phyloP scores from a whole-genome alignment of 169 alveolate genomes.

The Eimeria necatrix region DNA sequence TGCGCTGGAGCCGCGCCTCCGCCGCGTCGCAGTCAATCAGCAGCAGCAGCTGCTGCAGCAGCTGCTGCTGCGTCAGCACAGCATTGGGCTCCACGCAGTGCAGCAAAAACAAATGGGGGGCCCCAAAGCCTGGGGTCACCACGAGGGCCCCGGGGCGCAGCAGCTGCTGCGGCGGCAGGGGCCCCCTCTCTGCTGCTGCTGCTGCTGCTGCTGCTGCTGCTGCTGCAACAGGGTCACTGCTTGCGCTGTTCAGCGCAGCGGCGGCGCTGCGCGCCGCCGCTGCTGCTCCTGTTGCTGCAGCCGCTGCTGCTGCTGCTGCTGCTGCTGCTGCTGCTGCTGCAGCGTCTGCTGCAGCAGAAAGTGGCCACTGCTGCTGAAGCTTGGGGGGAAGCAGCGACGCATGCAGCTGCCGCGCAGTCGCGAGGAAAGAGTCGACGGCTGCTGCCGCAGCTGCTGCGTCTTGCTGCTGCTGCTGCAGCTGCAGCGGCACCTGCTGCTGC shows the following conservation, averaged over 20 bases:
- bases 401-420: background rate
- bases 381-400: background rate
- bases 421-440: background rate
- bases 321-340: background rate
- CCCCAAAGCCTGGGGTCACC: constrained; percentile 29
- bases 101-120: constrained; percentile 3
- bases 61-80: constrained; percentile 11
- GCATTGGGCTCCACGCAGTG: constrained; percentile 65
- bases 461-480: background rate
- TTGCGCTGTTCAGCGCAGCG: background rate
- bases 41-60: constrained; percentile 30
- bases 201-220: background rate
- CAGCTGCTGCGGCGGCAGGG: constrained; percentile 18
- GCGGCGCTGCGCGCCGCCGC: background rate
- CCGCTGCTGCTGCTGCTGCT: background rate
- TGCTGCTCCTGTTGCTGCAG: no score
- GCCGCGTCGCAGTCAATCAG: constrained; percentile 25
- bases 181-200: background rate
- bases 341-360: background rate
- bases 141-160: constrained; percentile 60
- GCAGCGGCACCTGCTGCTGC: background rate
- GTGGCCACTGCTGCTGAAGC: background rate
- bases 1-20: background rate
- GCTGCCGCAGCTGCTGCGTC: background rate
- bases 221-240: background rate